Evolutionary conservation across 176 grass and related monocot species (phyloP).

Genomic region (Ensete glaucum): DNA sequence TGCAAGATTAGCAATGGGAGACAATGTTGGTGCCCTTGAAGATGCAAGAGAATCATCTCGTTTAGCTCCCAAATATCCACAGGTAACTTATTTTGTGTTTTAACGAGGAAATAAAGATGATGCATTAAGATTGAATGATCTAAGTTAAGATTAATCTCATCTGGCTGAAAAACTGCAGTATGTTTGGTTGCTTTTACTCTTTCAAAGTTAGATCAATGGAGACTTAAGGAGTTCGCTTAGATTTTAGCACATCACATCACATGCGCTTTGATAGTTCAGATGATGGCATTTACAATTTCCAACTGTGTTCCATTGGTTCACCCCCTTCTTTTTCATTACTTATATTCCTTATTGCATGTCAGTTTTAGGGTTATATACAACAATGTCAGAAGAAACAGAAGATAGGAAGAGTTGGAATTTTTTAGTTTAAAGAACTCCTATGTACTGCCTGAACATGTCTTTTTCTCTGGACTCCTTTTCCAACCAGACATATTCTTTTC

Average conservation of each 20-base stretch:
- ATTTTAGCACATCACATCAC: not conserved
- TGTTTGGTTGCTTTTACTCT: not conserved
- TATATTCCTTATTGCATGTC: not conserved
- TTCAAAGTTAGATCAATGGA: not conserved
- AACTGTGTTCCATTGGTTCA: not conserved
- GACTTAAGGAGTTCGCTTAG: not conserved
- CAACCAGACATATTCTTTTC: no score
- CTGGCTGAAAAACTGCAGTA: not conserved
- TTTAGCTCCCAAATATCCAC: slow-evolving; percentile 46
- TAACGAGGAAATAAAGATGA: not conserved
- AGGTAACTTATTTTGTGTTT: slow-evolving; percentile 18
- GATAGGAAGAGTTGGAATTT: no score
- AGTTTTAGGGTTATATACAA: not conserved
- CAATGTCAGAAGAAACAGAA: not conserved
- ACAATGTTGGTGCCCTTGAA: slow-evolving; percentile 35
- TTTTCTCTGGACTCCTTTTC: no score
- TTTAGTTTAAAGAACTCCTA: no score
- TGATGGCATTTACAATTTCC: not conserved
- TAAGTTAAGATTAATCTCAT: not conserved
- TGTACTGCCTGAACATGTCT: no score
- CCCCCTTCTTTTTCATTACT: no score
- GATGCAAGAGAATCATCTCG: slow-evolving; percentile 55
- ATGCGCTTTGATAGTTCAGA: not conserved
- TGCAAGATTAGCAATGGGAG: slow-evolving; percentile 48
- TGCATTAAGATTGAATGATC: not conserved